Base-by-base conservation (phyloP, 176 grass and related monocot species). In the Thinopyrum elongatum region DNA sequence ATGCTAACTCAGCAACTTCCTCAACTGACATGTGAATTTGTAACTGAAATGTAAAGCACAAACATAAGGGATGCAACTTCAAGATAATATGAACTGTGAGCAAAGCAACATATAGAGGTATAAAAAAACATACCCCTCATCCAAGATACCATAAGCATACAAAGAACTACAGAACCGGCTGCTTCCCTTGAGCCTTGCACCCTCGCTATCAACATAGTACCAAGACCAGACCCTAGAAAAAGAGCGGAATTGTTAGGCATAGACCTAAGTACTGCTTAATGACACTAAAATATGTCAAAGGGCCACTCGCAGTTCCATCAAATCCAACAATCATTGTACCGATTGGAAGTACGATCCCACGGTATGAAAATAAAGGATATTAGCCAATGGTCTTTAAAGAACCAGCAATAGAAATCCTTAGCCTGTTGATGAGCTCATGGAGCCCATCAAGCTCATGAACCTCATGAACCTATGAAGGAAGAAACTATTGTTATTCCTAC, bases 151-250 rank as follows among this genome's bases (percentile, higher is more conserved):
- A 69, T 98, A 98, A 82, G 96, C 96, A 83, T 98, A 98, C 15
- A 91, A 92, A 35, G 93, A 95, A 85, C 96, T 93, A 79, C 88
- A 98, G 78, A 98, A 98, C 22, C 88, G 80, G 80, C 70, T 91
- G 80, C 70, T 91, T 47, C 94, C 96, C 84, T 89, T 82, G 4
- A 95, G 90, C 78, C 96, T 95, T 34, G 91, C 96, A 68, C 96
- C 96, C 90, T 98, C 96, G 22, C 93, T 98, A 58, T 98, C 93
- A 86, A 98, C 96, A 86, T 98, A 98, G 68, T 94, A 98, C 69
- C 47, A 98, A 89, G 11, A 93, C 93, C 70, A 93, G 96, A 15
- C 93, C 96, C 93, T 98, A 74, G 41, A 88, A 25, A 23, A 68
- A 88, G 59, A 76, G 8, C 71, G 9, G 13, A 64, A 51, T 5